Evolutionary conservation across 2,329 filamentous ascomycete genomes (phyloP).

Genomic region (Sporothrix curviconia): DNA sequence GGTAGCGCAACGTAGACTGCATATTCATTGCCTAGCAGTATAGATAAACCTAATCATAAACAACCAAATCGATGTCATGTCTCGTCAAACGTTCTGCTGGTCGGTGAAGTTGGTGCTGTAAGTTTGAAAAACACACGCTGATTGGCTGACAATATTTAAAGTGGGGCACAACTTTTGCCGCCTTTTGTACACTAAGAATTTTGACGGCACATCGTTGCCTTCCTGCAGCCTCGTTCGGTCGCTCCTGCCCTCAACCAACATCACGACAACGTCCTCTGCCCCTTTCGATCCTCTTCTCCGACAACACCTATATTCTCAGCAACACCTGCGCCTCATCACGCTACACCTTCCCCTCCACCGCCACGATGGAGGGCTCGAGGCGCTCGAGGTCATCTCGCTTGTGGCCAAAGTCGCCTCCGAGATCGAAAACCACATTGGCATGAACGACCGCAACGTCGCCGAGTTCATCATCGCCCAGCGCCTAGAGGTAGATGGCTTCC

Average conservation of each 20-base stretch:
- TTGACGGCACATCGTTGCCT: neutral
- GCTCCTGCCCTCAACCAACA: too few relatives aligned
- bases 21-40: too few relatives aligned
- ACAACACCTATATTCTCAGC: too few relatives aligned
- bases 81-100: neutral
- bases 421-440: constrained; percentile 85
- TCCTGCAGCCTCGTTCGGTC: too few relatives aligned
- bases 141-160: neutral
- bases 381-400: constrained; percentile 86
- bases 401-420: constrained; percentile 93
- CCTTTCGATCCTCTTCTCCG: too few relatives aligned
- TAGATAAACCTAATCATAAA: too few relatives aligned
- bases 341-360: neutral
- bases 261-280: too few relatives aligned
- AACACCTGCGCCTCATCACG: neutral
- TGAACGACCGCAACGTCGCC: constrained; percentile 88
- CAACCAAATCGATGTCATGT: neutral
- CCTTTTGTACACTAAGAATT: neutral
- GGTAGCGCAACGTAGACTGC: too few relatives aligned
- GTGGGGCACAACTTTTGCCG: neutral
- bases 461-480: constrained; percentile 95
- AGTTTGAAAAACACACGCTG: too few relatives aligned
- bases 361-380: constrained; percentile 81
- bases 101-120: neutral
- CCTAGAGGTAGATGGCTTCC: constrained; percentile 60